Conservation (phyloP, 2,329 filamentous ascomycete genomes). For the Ascochyta viciae-villosae region DNA sequence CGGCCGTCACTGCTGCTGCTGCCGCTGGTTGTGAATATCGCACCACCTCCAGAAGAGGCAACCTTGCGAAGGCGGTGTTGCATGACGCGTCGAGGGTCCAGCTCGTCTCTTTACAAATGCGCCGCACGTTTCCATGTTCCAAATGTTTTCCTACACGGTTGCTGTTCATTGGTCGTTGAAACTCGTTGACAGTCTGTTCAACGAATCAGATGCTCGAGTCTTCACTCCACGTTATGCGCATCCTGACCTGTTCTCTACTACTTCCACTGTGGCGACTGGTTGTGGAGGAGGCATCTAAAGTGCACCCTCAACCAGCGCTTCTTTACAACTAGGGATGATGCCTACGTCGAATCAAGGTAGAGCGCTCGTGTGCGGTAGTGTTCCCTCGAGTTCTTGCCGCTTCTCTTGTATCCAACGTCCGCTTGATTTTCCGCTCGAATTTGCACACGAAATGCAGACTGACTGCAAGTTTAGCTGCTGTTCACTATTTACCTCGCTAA, state of each 20-base stretch:
- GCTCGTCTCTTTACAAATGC: slow-evolving; percentile 5
- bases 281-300: neutral
- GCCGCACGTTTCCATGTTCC: slow-evolving; percentile 2
- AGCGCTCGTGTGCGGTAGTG: too few relatives aligned
- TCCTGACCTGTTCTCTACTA: neutral
- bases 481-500: too few relatives aligned
- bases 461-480: too few relatives aligned
- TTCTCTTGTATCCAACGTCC: too few relatives aligned
- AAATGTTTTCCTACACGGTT: slow-evolving; percentile 5
- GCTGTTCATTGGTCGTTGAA: slow-evolving; percentile 6
- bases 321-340: too few relatives aligned
- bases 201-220: slow-evolving; percentile 5
- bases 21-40: neutral
- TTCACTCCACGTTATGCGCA: neutral
- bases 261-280: neutral
- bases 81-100: slow-evolving; percentile 14
- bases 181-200: neutral
- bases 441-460: too few relatives aligned
- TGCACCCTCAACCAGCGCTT: too few relatives aligned
- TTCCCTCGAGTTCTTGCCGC: too few relatives aligned
- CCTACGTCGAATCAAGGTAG: too few relatives aligned
- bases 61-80: slow-evolving; percentile 13
- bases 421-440: too few relatives aligned
- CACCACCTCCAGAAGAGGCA: slow-evolving; percentile 1
- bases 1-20: slow-evolving; percentile 6